phyloP scores from a whole-genome alignment of 164 flowering plant genomes.

The Echeveria elegans region DNA sequence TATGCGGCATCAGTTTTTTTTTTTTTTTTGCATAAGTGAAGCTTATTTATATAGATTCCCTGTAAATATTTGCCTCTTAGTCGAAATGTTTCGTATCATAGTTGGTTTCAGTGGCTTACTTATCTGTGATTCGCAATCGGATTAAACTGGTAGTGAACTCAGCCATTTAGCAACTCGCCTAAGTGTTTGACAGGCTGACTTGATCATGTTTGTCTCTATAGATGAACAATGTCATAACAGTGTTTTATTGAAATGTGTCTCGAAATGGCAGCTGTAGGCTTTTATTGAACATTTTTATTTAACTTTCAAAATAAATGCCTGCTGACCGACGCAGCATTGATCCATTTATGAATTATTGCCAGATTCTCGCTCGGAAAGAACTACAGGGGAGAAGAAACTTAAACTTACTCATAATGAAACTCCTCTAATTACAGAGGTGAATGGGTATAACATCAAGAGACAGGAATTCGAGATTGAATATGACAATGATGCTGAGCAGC shows the following conservation, averaged over 20 bases:
- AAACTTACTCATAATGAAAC: conserved; percentile 51
- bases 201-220: neutral
- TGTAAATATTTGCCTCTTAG: neutral
- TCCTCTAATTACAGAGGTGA: conserved; percentile 55
- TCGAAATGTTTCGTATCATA: neutral
- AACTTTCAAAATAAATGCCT: neutral
- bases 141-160: neutral
- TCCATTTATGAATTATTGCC: conserved; percentile 7
- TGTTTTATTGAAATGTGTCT: neutral
- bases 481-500: conserved; percentile 95
- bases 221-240: neutral
- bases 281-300: neutral
- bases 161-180: neutral
- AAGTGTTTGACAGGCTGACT: neutral
- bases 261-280: no score
- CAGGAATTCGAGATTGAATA: conserved; percentile 93
- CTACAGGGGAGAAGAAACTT: conserved; percentile 79
- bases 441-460: conserved; percentile 90
- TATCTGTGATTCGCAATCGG: neutral
- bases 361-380: conserved; percentile 60
- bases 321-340: neutral
- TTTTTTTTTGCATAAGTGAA: neutral
- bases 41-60: neutral
- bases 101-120: neutral
- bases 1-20: neutral